Evolutionary conservation across 2,329 filamentous ascomycete species (phyloP).

Genomic region (Fusarium devonianum): DNA sequence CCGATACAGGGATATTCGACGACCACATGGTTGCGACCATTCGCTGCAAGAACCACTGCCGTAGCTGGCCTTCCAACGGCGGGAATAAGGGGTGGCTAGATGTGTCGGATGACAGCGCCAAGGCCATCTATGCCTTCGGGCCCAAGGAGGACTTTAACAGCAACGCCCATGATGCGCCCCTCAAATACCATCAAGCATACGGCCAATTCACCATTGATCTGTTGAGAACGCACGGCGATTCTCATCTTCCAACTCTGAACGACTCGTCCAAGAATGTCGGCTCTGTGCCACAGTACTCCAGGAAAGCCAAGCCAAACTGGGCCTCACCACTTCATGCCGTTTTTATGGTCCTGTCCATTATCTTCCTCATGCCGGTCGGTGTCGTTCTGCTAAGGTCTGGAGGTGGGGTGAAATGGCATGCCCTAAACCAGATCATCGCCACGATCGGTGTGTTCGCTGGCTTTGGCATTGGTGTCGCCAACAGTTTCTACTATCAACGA

Average conservation of each 20-base stretch:
- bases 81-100: slow-evolving; percentile 55
- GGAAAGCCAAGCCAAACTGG: slow-evolving; percentile 47
- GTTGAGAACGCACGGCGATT: slow-evolving; percentile 56
- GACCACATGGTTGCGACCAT: slow-evolving; percentile 58
- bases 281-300: slow-evolving; percentile 44
- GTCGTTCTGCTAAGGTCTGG: slow-evolving; percentile 60
- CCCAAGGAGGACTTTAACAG: slow-evolving; percentile 53
- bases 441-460: slow-evolving; percentile 58
- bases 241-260: slow-evolving; percentile 50
- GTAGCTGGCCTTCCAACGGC: slow-evolving; percentile 53
- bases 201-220: slow-evolving; percentile 65
- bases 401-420: slow-evolving; percentile 62
- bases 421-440: slow-evolving; percentile 59
- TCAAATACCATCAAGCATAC: slow-evolving; percentile 61
- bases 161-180: slow-evolving; percentile 51
- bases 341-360: slow-evolving; percentile 64
- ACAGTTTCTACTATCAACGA: slow-evolving; percentile 61
- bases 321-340: slow-evolving; percentile 54
- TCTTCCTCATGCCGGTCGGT: slow-evolving; percentile 64
- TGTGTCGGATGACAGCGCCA: slow-evolving; percentile 54
- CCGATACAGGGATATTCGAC: slow-evolving; percentile 57
- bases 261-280: slow-evolving; percentile 47
- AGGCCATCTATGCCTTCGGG: slow-evolving; percentile 65
- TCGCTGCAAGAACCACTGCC: slow-evolving; percentile 59
- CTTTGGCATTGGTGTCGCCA: slow-evolving; percentile 59